Conservation (phyloP, 129 eudicot genomes). For the Escallonia rubra region DNA sequence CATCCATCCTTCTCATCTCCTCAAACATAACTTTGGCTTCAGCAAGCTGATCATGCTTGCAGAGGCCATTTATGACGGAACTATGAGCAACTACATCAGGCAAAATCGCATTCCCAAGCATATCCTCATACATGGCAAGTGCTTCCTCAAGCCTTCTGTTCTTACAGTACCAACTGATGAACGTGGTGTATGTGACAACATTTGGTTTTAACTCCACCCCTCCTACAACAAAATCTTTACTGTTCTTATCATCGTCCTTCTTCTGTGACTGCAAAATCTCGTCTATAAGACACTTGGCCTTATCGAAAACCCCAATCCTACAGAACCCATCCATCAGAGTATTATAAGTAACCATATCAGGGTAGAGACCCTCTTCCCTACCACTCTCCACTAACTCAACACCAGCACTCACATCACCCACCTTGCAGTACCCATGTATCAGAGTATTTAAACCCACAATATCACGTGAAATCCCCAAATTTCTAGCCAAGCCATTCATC, state of each 20-base stretch:
- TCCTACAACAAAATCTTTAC: constrained; percentile 6
- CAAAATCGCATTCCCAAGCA: constrained; percentile 43
- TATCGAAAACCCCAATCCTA: constrained; percentile 45
- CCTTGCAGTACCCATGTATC: constrained; percentile 59
- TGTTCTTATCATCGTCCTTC: constrained; percentile 5
- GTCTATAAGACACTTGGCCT: constrained; percentile 51
- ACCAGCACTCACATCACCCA: constrained; percentile 36
- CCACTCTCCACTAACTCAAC: constrained; percentile 38
- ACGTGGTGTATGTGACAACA: constrained; percentile 57
- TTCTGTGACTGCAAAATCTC: constrained; percentile 30
- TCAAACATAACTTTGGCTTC: constrained; percentile 58
- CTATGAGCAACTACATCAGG: constrained; percentile 71
- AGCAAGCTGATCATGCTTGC: constrained; percentile 45
- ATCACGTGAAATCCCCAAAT: constrained; percentile 27
- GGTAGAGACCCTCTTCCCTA: constrained; percentile 33
- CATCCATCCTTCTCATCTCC: constrained; percentile 58
- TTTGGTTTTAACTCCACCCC: constrained; percentile 33
- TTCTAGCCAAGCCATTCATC: constrained; percentile 28
- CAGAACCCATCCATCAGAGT: constrained; percentile 69
- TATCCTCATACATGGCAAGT: constrained; percentile 45
- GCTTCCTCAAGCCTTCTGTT: constrained; percentile 40
- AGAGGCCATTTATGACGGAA: constrained; percentile 60
- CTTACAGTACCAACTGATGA: constrained; percentile 49
- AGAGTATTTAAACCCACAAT: constrained; percentile 67
- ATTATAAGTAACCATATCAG: constrained; percentile 75